phyloP scores from a whole-genome alignment of 805 yeast genomes.

The Ogataea methylovora region DNA sequence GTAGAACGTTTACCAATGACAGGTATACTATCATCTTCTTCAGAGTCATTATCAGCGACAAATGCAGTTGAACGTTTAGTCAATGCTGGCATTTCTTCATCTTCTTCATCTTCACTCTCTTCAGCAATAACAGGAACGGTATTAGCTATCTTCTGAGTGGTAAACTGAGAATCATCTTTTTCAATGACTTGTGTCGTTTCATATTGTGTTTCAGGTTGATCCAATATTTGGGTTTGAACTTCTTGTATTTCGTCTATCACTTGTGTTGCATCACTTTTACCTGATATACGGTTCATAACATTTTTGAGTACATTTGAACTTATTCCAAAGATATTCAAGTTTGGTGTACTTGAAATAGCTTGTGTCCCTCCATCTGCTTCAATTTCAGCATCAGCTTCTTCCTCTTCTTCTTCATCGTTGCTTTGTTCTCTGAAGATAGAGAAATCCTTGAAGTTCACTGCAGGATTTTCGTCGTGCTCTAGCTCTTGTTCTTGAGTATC shows the following conservation, averaged over 20 bases:
- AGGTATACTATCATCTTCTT: not conserved
- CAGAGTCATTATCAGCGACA: conserved; percentile 3
- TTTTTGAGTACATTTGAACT: no score
- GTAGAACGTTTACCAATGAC: not conserved
- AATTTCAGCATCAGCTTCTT: not conserved
- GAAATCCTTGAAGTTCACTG: conserved; percentile 2
- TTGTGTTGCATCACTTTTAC: not conserved
- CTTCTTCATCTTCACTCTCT: conserved; percentile 4
- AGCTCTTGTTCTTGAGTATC: not conserved
- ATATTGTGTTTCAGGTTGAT: not conserved
- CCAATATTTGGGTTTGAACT: not conserved
- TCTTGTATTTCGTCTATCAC: not conserved
- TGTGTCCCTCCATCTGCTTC: not conserved
- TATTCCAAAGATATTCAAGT: no score
- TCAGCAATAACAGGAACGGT: not conserved
- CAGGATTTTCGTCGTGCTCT: not conserved
- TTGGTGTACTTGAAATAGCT: no score
- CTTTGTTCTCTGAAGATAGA: conserved; percentile 2
- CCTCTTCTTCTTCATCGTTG: not conserved
- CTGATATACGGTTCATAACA: no score
- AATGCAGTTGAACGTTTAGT: not conserved
- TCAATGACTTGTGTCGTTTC: not conserved
- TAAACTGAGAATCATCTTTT: not conserved
- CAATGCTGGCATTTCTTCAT: conserved; percentile 1
- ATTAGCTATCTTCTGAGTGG: not conserved